Base-by-base conservation (phyloP, 257 asterid genomes). In the Coffea eugenioides region DNA sequence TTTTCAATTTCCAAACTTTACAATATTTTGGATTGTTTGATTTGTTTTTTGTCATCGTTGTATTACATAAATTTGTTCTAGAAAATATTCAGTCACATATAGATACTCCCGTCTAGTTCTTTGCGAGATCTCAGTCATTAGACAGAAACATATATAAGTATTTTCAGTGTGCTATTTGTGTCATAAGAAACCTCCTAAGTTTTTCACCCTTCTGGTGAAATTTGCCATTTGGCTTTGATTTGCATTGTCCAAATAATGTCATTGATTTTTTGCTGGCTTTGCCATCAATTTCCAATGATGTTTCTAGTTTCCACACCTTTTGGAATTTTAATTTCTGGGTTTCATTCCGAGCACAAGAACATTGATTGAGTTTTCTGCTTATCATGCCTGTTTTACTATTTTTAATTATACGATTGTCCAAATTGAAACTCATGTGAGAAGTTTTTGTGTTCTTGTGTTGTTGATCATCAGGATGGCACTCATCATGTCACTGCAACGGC, bases 391-490 rank as follows among this genome's bases (percentile, higher is more conserved):
- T 76, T 62, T 62, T 23, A 23, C 36, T 18, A 8, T n/a, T 52
- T 39, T 21, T 1, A 78, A 31, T 25, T 23, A 23, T 54, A 25
- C 51, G 43, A 41, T 69, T 70, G 18, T n/a, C 25, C 73, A 62
- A 12, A 25, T 43, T 23, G 13, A 45, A 72, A 41, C 20, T 25
- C 54, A 25, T 20, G 23, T 57, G 2, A 21, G 65, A 57, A 57
- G 21, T 18, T 3, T 57, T 20, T 3, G 0, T 5, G 27, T 27
- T 27, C 43, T 27, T 73, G 21, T 73, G 11, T 39, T 68, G 23
- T 56, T 79, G 51, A 75, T 78, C 34, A 72, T 79, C 81, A 90
- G 94, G 80, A 12, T 39, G 85, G 83, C 51, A 80, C 74, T 16
- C 85, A 72, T 43, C 4, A 77, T 46, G 61, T 54, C 11, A 39